Base-by-base conservation (phyloP, 2,329 filamentous ascomycete species). In the Ascochyta viciae-villosae region DNA sequence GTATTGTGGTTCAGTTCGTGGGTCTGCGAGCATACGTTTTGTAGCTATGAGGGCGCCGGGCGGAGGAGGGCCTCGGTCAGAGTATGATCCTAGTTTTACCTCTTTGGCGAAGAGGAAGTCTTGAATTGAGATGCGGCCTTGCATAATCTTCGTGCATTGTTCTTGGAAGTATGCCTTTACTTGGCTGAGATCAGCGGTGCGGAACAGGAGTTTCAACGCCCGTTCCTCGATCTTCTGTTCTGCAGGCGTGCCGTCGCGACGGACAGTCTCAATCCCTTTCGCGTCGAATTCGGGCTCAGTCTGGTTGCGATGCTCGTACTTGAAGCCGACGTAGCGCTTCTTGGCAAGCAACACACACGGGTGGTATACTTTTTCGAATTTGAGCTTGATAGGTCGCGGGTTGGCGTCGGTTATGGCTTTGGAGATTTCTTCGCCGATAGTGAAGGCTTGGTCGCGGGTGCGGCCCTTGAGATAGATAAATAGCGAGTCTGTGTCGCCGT, bases 311-410 rank as follows among this genome's bases (percentile, higher is more conserved):
- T 82, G 85, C 72, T 99, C 95, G 77, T 96, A 99, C 74, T 96
- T 97, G 82, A 96, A 97, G 6, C 96, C 96, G 4, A 98, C 96
- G 67, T 99, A 99, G 51, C 95, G 89, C 73, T 99, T 99, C 80
- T 99, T 99, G 16, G 96, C 92, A 0, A 99, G 83, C 4, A 99
- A 83, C 0, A 98, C 87, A 72, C 94, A 98, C 0, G 96, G 95
- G 61, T 96, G 90, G 75, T 99, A 99, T 1, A 99, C 94, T 67
- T 99, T 99, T 74, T 99, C 95, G 65, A 99, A 97, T 73, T 98
- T 98, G 61, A 99, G 88, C 76, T 96, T 98, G 64, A 99, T 82
- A 0, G 95, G 95, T 1, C 89, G 86, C 2, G 95, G 96, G 69
- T 97, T 99, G 80, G 90, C 89, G 50, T 91, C 85, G 0, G 95